phyloP scores from a whole-genome alignment of 1,139 yeast genomes.

The Candida sanyaensis region DNA sequence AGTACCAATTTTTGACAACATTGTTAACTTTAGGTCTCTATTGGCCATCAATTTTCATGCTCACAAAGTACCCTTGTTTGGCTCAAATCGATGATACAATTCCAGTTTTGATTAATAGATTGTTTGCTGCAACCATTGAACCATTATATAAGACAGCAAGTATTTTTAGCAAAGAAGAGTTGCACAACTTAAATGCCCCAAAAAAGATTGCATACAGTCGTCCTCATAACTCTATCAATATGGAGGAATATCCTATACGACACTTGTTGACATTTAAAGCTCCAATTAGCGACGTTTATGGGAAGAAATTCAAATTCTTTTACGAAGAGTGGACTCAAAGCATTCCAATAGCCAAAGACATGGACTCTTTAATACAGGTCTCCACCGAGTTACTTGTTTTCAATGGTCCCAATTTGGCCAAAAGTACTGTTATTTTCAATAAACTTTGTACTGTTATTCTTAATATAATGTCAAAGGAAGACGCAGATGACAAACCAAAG shows the following conservation, averaged over 20 bases:
- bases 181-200: constrained; percentile 21
- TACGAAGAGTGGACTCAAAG: constrained; percentile 51
- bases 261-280: constrained; percentile 35
- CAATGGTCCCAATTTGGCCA: constrained; percentile 59
- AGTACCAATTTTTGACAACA: constrained; percentile 48
- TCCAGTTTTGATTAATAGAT: constrained; percentile 47
- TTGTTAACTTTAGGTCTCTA: constrained; percentile 65
- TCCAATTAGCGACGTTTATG: constrained; percentile 25
- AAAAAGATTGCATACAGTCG: constrained; percentile 30
- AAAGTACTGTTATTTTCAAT: constrained; percentile 49
- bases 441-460: constrained; percentile 64
- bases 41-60: constrained; percentile 61
- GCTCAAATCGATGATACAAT: constrained; percentile 57
- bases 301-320: constrained; percentile 46
- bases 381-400: constrained; percentile 55
- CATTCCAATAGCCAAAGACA: constrained; percentile 37
- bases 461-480: constrained; percentile 29
- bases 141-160: constrained; percentile 45
- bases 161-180: constrained; percentile 21
- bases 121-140: constrained; percentile 51
- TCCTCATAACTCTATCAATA: constrained; percentile 32
- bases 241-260: constrained; percentile 24
- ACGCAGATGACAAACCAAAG: constrained; percentile 23
- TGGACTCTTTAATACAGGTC: constrained; percentile 46
- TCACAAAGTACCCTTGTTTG: constrained; percentile 64